These are phyloP conservation scores for Aureobasidium melanogenum DNA, from an alignment of 2,329 filamentous ascomycete genomes.

Conservation along the genomic window DNA sequence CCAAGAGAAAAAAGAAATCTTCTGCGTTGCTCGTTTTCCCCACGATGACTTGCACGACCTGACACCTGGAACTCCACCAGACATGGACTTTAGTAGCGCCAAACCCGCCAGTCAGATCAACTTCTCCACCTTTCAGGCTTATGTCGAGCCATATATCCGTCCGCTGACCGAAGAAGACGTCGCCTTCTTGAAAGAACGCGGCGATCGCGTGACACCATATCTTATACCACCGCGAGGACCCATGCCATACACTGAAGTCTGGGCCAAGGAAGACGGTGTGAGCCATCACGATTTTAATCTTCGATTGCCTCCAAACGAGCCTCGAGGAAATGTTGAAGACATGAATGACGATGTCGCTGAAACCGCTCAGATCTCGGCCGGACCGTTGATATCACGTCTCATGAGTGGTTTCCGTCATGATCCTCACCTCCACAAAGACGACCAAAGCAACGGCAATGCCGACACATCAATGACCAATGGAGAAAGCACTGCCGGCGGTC, in stretches of 20 bases:
- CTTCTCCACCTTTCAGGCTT: constrained; percentile 85
- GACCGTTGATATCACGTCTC: constrained; percentile 74
- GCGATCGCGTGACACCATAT: constrained; percentile 76
- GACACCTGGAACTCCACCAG: constrained; percentile 80
- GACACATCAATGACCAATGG: constrained; percentile 32
- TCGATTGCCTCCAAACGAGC: constrained; percentile 62
- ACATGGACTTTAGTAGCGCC: constrained; percentile 89
- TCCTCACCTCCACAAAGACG: constrained; percentile 44
- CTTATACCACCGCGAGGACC: constrained; percentile 77
- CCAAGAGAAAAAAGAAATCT: constrained; percentile 80
- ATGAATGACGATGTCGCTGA: constrained; percentile 81
- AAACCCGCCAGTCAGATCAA: constrained; percentile 93
- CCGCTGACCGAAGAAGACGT: constrained; percentile 88
- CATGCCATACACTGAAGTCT: constrained; percentile 78
- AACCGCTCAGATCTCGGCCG: constrained; percentile 81
- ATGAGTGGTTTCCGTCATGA: constrained; percentile 76
- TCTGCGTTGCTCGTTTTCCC: constrained; percentile 78
- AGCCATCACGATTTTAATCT: constrained; percentile 65
- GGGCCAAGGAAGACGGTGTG: constrained; percentile 86
- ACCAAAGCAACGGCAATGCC: constrained; percentile 39
- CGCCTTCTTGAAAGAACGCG: constrained; percentile 77
- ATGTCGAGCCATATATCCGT: constrained; percentile 84
- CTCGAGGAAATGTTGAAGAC: constrained; percentile 76
- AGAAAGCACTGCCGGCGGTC: constrained; percentile 28
- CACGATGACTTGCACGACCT: constrained; percentile 70